Evolutionary conservation across 208 protist genomes (phyloP).

Genomic region (Trypanosoma brucei): DNA sequence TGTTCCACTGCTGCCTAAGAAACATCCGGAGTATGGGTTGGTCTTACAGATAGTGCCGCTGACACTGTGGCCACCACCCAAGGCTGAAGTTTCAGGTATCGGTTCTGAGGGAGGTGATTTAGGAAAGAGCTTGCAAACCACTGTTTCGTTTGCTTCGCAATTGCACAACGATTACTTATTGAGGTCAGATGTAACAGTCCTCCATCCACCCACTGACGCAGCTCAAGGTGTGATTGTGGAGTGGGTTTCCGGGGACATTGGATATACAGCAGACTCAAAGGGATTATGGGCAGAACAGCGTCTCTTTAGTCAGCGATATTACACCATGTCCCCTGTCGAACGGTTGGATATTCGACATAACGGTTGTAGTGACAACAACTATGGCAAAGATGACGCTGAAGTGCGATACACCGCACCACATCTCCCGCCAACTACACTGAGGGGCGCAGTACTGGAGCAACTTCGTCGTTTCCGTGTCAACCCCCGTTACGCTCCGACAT

Average conservation of each 20-base stretch:
- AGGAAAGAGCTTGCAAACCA: slow-evolving; percentile 4
- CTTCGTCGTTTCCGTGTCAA: slow-evolving; percentile 32
- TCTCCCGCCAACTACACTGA: slow-evolving; percentile 27
- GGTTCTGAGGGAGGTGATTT: background rate
- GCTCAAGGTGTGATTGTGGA: slow-evolving; percentile 45
- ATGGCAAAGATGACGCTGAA: background rate
- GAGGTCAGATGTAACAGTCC: background rate
- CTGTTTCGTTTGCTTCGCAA: slow-evolving; percentile 2
- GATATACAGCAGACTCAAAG: slow-evolving; percentile 57
- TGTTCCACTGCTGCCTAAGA: slow-evolving; percentile 50
- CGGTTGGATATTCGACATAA: background rate
- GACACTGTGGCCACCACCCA: slow-evolving; percentile 18
- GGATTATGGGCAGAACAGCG: slow-evolving; percentile 57
- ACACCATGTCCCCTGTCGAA: slow-evolving; percentile 24
- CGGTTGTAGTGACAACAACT: background rate
- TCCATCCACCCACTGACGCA: background rate
- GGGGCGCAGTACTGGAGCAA: slow-evolving; percentile 36
- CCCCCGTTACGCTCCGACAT: background rate
- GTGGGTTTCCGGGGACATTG: slow-evolving; percentile 50
- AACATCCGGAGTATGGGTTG: slow-evolving; percentile 41
- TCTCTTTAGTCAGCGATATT: slow-evolving; percentile 35
- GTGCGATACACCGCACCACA: background rate
- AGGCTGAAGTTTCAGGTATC: background rate
- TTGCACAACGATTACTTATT: slow-evolving; percentile 9
- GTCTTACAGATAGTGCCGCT: slow-evolving; percentile 65